A percentile compares a stretch with the other conserved stretches of the same genome.
phyloP scores from a whole-genome alignment of 2,329 filamentous ascomycete genomes.

The Pyrenophora graminea region DNA sequence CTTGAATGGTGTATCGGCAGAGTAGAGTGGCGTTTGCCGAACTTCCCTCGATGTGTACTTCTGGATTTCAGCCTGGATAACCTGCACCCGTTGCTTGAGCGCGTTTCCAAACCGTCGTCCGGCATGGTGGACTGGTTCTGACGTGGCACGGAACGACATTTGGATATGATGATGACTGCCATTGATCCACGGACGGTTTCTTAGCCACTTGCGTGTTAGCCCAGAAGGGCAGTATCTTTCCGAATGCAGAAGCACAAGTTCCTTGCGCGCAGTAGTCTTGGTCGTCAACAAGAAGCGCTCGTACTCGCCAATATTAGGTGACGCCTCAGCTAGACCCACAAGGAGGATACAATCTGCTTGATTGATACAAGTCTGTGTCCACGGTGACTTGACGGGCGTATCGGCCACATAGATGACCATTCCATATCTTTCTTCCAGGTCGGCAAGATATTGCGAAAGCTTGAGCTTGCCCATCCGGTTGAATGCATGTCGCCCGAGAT shows the following conservation, averaged over 20 bases:
- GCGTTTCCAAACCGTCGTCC: conserved; percentile 80
- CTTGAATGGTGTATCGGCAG: conserved; percentile 89
- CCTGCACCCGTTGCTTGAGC: conserved; percentile 90
- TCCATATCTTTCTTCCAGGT: conserved; percentile 95
- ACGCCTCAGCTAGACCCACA: conserved; percentile 87
- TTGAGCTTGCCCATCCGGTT: conserved; percentile 97
- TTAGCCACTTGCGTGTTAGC: conserved; percentile 82
- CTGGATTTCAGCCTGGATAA: conserved; percentile 93
- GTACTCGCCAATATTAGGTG: conserved; percentile 90
- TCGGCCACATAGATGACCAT: conserved; percentile 95
- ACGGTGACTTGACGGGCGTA: conserved; percentile 94
- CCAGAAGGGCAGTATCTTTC: conserved; percentile 87
- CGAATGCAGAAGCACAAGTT: conserved; percentile 84
- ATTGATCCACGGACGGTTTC: conserved; percentile 94
- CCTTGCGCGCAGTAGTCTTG: conserved; percentile 94
- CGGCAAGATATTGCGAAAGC: conserved; percentile 91
- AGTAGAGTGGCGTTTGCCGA: conserved; percentile 86
- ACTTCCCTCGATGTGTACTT: conserved; percentile 95
- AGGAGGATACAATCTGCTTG: conserved; percentile 96
- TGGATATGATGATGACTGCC: conserved; percentile 97
- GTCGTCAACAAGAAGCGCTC: conserved; percentile 95
- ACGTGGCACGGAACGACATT: conserved; percentile 81
- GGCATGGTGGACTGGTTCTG: conserved; percentile 75
- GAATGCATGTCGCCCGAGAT: conserved; percentile 93
- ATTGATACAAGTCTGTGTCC: conserved; percentile 97